Percentiles rank a stretch among this genome's conserved stretches.
Conservation (phyloP, 2,329 filamentous ascomycete genomes). For the Alternaria brassicae region DNA sequence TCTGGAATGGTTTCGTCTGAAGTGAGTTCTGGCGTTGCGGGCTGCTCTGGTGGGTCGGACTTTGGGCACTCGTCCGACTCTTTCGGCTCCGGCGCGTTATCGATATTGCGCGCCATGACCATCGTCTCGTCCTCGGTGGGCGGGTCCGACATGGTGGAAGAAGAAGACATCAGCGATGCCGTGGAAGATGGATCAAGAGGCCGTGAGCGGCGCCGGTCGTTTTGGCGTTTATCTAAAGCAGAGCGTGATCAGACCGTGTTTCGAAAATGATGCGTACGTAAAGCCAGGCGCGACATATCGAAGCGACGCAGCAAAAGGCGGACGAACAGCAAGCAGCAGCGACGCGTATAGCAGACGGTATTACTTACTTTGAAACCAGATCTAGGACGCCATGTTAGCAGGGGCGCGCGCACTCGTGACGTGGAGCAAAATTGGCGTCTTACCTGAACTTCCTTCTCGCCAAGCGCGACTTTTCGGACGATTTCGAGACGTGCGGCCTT, state of each 20-base stretch:
- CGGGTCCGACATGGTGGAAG: conserved; percentile 48
- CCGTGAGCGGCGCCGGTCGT: conserved; percentile 86
- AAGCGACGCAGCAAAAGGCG: neutral
- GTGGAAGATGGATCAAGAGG: conserved; percentile 63
- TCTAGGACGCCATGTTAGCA: conserved; percentile 62
- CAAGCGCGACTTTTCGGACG: conserved; percentile 83
- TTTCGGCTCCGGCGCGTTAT: conserved; percentile 26
- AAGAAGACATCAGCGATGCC: conserved; percentile 46
- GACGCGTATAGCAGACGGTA: neutral
- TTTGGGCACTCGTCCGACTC: conserved; percentile 26
- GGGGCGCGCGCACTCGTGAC: conserved; percentile 39
- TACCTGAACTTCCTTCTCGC: conserved; percentile 97
- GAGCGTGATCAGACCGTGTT: conserved; percentile 15
- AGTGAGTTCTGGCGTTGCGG: conserved; percentile 30
- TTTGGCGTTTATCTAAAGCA: conserved; percentile 71
- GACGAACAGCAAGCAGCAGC: neutral
- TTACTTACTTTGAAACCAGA: conserved; percentile 79
- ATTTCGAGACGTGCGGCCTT: conserved; percentile 86
- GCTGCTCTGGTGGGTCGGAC: conserved; percentile 27
- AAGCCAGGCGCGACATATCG: neutral
- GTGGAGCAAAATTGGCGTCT: conserved; percentile 47
- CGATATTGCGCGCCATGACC: conserved; percentile 26
- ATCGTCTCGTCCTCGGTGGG: conserved; percentile 39
- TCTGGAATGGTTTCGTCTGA: conserved; percentile 29
- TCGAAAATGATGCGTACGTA: conserved; percentile 1